Base-by-base conservation (phyloP, 176 grass and related monocot genomes). In the Eragrostis curvula region DNA sequence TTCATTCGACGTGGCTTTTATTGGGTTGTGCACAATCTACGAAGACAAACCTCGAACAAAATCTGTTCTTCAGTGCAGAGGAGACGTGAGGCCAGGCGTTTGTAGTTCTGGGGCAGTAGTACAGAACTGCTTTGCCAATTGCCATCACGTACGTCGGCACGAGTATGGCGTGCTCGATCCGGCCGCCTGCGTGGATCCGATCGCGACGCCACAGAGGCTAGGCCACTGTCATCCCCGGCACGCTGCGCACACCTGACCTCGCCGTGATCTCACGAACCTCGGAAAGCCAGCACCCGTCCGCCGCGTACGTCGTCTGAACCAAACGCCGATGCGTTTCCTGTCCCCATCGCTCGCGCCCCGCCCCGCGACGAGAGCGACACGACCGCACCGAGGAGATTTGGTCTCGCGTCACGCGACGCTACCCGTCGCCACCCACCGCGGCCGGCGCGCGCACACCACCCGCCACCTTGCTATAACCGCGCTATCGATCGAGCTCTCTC, bases 321-420 rank as follows among this genome's bases (percentile, higher is more conserved):
- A 32, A 6, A 8, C 62, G 20, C 28, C 75, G 75, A 79, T 67
- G 77, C 62, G 62, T 40, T 79, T 21, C 36, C 36, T 8, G 62
- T 67, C 77, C 3, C 62, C 29, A 25, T 56, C 71, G 10, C 2
- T 36, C 32, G 32, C 45, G 36, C 7, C 39, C 1, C 10, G 16
- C 4, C 4, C 8, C 55, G 11, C 55, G 60, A 2, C 28, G 74
- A 77, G 40, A 41, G 56, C 11, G 74, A 62, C 55, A 10, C 72
- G 71, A 21, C 8, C 49, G 53, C 74, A 2, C n/a, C n/a, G 55
- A 11, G 18, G 29, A 2, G 20, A 59, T 73, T 27, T 41, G 36
- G 36, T 20, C 74, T 45, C 74, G 15, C 44, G 75, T 78, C 59
- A 36, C 43, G 43, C 21, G 75, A 44, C 41, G 2, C 23, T 12